Evolutionary conservation across 495 filamentous ascomycete genomes (phyloP).

Genomic region (Daldinia loculata): DNA sequence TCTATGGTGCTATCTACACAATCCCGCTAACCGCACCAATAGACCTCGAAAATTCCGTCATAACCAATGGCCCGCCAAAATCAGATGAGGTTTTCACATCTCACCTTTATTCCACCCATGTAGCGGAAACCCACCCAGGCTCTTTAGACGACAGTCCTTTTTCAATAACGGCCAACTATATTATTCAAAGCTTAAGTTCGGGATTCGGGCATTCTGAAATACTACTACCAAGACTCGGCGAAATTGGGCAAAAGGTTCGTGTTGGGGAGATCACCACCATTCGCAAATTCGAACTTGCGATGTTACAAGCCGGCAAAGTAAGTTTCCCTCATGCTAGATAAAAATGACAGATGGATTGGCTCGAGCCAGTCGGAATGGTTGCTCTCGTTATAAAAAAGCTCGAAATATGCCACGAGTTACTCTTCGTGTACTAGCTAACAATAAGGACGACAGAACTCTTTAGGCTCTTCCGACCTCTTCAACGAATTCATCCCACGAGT

Average conservation of each 20-base stretch:
- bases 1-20: background rate
- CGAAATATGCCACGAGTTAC: background rate
- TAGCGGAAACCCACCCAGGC: slow-evolving; percentile 35
- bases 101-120: slow-evolving; percentile 48
- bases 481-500: slow-evolving; percentile 48
- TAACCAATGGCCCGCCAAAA: slow-evolving; percentile 39
- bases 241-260: slow-evolving; percentile 43
- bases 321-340: background rate
- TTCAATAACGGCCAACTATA: slow-evolving; percentile 37
- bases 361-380: background rate
- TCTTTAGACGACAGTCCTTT: slow-evolving; percentile 41
- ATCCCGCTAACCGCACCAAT: slow-evolving; percentile 18
- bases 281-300: slow-evolving; percentile 55
- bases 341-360: background rate
- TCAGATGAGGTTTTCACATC: slow-evolving; percentile 47
- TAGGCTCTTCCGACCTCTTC: slow-evolving; percentile 45
- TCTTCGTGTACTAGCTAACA: slow-evolving; percentile 30
- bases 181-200: slow-evolving; percentile 44
- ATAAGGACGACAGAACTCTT: slow-evolving; percentile 38
- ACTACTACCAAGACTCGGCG: slow-evolving; percentile 40
- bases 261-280: slow-evolving; percentile 47
- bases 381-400: background rate
- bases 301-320: slow-evolving; percentile 57
- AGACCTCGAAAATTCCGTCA: slow-evolving; percentile 56
- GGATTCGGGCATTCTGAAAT: slow-evolving; percentile 35